Percentiles rank a stretch among this genome's conserved stretches.
Conservation (phyloP, 768 basidiomycete genomes). For the Collybia sordida region DNA sequence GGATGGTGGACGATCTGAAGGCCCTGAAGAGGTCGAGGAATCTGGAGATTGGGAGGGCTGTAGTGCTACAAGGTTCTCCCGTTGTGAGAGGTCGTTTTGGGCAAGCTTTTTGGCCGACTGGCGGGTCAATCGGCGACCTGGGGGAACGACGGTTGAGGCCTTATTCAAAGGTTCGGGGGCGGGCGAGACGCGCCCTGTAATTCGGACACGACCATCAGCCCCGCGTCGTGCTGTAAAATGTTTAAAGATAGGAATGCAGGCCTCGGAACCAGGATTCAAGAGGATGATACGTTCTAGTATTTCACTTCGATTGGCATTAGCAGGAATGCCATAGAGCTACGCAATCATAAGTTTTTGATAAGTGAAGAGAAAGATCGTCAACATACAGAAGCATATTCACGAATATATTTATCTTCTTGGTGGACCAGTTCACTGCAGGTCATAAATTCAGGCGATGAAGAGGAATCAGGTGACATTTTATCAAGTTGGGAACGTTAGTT, state of each 20-base stretch:
- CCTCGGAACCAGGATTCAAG: background rate
- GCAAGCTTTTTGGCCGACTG: background rate
- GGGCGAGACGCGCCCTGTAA: background rate
- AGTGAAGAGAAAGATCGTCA: background rate
- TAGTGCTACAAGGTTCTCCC: no score
- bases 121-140: background rate
- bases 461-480: no score
- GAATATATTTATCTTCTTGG: constrained; percentile 8
- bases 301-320: background rate
- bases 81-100: background rate
- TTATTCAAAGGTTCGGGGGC: background rate
- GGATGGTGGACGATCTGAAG: no score
- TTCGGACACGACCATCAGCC: background rate
- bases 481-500: no score
- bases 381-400: constrained; percentile 8
- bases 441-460: background rate
- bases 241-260: background rate
- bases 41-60: no score
- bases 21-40: no score
- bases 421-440: constrained; percentile 7
- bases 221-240: background rate
- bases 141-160: background rate
- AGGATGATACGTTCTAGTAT: constrained; percentile 1
- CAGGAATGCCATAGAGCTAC: background rate
- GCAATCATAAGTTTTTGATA: background rate